A percentile compares a stretch with the other conserved stretches of the same genome.
phyloP scores from a whole-genome alignment of 345 rosid genomes.

The Erucastrum elatum region DNA sequence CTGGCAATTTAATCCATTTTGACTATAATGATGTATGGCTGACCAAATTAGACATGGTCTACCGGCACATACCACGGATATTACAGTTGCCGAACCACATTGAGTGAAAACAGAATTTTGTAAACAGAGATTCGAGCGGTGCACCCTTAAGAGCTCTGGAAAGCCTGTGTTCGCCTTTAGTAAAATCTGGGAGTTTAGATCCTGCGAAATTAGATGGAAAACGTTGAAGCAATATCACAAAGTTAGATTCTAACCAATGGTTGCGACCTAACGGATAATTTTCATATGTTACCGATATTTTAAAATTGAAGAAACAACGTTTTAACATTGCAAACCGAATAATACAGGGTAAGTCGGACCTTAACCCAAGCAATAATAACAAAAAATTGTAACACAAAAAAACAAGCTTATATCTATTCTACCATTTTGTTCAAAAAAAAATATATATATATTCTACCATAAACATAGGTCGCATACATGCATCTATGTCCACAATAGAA shows the following conservation, averaged over 20 bases:
- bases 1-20: neutral
- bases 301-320: neutral
- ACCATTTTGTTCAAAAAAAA: too few relatives aligned
- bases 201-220: constrained; percentile 48
- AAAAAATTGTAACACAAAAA: constrained; percentile 13
- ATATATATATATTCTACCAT: neutral
- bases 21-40: constrained; percentile 15
- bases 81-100: constrained; percentile 94
- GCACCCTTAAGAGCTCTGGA: constrained; percentile 92
- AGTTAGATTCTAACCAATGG: constrained; percentile 1
- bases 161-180: constrained; percentile 61
- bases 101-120: constrained; percentile 80
- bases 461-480: constrained; percentile 14
- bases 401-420: neutral
- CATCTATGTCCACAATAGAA: constrained; percentile 12
- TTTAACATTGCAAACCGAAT: neutral
- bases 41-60: constrained; percentile 9
- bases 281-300: neutral
- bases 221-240: constrained; percentile 19
- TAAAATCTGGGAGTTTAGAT: constrained; percentile 46
- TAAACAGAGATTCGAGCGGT: constrained; percentile 74
- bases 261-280: neutral
- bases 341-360: neutral
- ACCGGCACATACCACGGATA: constrained; percentile 69
- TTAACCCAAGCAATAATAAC: constrained; percentile 1